Evolutionary conservation across 2,329 filamentous ascomycete species (phyloP).

Genomic region (Paecilomyces sp.): DNA sequence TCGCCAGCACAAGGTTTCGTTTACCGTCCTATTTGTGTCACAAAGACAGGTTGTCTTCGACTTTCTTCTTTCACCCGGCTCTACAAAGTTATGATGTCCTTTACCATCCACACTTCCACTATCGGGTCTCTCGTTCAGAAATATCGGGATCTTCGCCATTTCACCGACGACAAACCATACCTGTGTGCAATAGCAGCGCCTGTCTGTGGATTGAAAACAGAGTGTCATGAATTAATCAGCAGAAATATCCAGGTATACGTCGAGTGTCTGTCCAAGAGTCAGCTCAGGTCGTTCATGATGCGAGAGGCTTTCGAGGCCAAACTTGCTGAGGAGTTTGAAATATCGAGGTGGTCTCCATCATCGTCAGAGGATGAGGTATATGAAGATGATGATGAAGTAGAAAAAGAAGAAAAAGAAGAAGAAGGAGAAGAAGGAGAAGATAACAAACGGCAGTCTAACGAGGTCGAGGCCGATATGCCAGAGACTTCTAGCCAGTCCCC

Average conservation of each 20-base stretch:
- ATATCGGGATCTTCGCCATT: not conserved
- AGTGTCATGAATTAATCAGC: not conserved
- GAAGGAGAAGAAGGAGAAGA: not conserved
- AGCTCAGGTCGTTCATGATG: not conserved
- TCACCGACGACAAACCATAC: not conserved
- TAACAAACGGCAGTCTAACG: not conserved
- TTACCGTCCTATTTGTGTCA: not conserved
- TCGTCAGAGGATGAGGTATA: no score
- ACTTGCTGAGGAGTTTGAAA: not conserved
- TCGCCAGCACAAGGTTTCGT: not conserved
- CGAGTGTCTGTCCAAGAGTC: not conserved
- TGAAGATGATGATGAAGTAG: not conserved
- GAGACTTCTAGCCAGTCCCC: not conserved
- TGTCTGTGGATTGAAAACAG: not conserved
- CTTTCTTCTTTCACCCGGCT: not conserved
- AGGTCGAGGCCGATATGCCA: not conserved
- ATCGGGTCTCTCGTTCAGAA: not conserved
- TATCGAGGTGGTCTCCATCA: not conserved
- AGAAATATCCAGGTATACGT: not conserved
- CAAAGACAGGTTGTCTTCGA: not conserved
- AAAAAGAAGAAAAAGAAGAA: not conserved
- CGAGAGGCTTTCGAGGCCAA: not conserved
- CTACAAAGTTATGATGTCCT: not conserved
- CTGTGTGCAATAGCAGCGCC: not conserved
- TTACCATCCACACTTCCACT: not conserved